Base-by-base conservation (phyloP, 108 stramenopile species). In the Cyclotella atomus region DNA sequence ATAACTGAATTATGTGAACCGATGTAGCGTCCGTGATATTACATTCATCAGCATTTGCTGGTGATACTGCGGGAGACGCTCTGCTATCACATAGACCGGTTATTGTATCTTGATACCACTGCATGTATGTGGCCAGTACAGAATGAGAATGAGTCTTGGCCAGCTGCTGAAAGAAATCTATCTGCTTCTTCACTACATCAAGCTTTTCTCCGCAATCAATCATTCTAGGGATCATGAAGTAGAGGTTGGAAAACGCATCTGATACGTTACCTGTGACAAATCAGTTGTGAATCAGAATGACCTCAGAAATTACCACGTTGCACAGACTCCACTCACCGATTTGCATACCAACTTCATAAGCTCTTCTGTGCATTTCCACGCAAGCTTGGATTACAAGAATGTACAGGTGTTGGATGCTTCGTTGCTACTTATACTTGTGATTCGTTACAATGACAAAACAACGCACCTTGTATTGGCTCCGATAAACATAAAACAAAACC, bases 321-420 rank as follows among this genome's bases (percentile, higher is more conserved):
- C n/a, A n/a, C n/a, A n/a, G n/a, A 9, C 28, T 35, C n/a, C n/a
- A 67, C 38, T 67, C 45, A 8, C 71, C 78, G 3, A 27, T 19
- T 44, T 70, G 45, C 65, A 79, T 61, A 24, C 70, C 78, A 49
- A 61, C 35, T 24, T 72, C 78, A 52, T 52, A 79, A 36, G 47
- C 75, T 38, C 38, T 15, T 21, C 30, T 44, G 16, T 56, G 59
- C 75, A 60, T 67, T 25, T 61, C 67, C 7, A 65, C 59, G 53
- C 75, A 68, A 33, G 66, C 41, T 41, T 12, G 12, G 38, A 41
- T 7, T 41, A 41, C 12, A 41, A 12, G 38, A 41, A 7, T 9
- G 12, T 9, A 41, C 7, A 41, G 7, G 38, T 7, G 38, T 41
- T 12, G 12, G 7, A 7, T 9, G 38, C 7, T 12, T 41, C 38